Evolutionary conservation across 2,329 filamentous ascomycete species (phyloP).

Genomic region (Cladosporium cucumerinum): DNA sequence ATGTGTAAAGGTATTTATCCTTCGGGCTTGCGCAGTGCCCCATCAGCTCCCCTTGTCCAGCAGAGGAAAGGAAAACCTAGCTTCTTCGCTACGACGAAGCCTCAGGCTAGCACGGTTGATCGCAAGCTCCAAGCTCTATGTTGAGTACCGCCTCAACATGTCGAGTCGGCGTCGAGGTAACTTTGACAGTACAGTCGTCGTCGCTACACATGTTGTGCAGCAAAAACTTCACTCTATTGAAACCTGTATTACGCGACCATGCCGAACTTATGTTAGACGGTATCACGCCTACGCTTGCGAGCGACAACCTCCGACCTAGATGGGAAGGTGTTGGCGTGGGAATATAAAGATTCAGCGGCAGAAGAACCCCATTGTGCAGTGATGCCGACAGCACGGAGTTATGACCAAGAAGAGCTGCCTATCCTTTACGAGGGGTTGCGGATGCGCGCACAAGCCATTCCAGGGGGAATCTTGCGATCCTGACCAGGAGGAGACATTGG

Average conservation of each 20-base stretch:
- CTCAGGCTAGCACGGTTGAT: background rate
- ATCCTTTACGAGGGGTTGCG: fast-evolving
- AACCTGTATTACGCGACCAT: background rate
- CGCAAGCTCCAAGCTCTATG: background rate
- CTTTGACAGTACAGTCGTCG: too few relatives aligned
- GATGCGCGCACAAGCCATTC: background rate
- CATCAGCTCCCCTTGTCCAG: too few relatives aligned
- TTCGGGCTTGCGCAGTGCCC: too few relatives aligned
- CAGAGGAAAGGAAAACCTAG: too few relatives aligned
- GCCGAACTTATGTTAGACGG: background rate
- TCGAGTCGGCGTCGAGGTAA: too few relatives aligned
- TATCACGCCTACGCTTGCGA: background rate
- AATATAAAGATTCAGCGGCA: background rate
- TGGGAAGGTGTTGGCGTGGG: background rate
- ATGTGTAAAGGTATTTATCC: too few relatives aligned
- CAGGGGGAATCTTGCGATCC: too few relatives aligned
- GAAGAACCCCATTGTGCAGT: background rate
- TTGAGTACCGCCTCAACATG: background rate
- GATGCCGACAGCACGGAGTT: background rate
- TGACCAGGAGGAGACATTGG: background rate
- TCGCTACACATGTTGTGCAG: too few relatives aligned
- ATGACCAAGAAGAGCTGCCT: background rate
- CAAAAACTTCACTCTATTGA: background rate
- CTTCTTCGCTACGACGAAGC: background rate
- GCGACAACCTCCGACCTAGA: background rate